Base-by-base conservation (phyloP, 495 filamentous ascomycete genomes). In the Neurospora sp. region DNA sequence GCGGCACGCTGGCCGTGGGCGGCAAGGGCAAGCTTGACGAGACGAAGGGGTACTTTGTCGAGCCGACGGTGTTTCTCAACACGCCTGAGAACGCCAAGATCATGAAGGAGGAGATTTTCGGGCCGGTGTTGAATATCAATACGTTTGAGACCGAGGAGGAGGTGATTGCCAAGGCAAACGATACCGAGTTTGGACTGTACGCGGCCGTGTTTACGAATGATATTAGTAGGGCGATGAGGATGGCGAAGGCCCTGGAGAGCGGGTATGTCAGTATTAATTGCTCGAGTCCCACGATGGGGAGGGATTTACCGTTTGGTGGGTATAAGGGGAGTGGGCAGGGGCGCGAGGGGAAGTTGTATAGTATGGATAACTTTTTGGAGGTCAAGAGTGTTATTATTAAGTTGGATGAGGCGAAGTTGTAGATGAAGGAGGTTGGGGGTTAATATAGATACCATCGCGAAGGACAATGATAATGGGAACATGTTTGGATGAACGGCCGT, bases 201-300 rank as follows among this genome's bases (percentile, higher is more conserved):
- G 90, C 91, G 1, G 89, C 91, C 20, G 89, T 95, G 42, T 94
- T 92, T 75, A 94, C 91, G 18, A 85, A 84, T 73, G 86, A 94
- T 73, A 77, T 93, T 46, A 92, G 90, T 73, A 79, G 87, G 76
- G 92, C 91, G 46, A 88, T 93, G 77, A 84, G 89, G 41, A 84
- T 94, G 41, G 87, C 91, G 35, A 88, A 88, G 76, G 82, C 86
- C 76, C 81, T 94, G 14, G 85, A 93, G 82, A 91, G 91, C 16
- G 93, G 92, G 18, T 79, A 80, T 44, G 82, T 83, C 8, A 83
- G 78, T 10, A 76, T 86, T 70, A 86, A 85, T 74, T 84, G 81
- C 72, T 79, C 81, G 12, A 80, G 79, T 61, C 82, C 82, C 9
- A 70, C 76, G 39, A 80, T 79, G 39, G 81, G 73, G 16, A 73